These are phyloP conservation scores for Euphorbia celastroides DNA, from an alignment of 441 rosid genomes.

Conservation along the genomic window DNA sequence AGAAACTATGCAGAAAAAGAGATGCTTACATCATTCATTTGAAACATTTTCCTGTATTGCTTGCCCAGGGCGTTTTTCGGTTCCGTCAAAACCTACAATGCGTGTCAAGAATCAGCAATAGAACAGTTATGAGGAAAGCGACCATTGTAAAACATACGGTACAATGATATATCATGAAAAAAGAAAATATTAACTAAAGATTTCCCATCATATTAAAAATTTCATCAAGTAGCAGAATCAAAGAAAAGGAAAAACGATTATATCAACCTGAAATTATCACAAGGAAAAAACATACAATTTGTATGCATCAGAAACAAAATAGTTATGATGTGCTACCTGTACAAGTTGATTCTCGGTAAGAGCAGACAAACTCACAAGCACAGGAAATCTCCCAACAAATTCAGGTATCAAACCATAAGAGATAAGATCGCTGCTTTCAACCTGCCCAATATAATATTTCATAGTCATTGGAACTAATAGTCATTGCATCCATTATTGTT, in stretches of 20 bases:
- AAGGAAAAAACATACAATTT: neutral
- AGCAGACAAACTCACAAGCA: constrained; percentile 92
- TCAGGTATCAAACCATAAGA: constrained; percentile 97
- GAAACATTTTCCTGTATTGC: constrained; percentile 94
- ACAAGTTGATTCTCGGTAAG: constrained; percentile 92
- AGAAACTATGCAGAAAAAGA: constrained; percentile 6
- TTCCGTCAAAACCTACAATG: constrained; percentile 75
- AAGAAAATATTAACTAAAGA: neutral
- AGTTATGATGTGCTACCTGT: constrained; percentile 46
- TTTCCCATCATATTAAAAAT: neutral
- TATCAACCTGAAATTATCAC: neutral
- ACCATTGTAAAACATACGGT: neutral
- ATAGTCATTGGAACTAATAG: constrained; percentile 6
- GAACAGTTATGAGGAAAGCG: neutral
- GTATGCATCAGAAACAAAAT: neutral
- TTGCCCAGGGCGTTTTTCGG: constrained; percentile 95
- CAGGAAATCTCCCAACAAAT: constrained; percentile 96
- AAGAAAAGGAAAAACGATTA: neutral
- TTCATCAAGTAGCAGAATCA: neutral
- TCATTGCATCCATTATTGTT: too few species aligned
- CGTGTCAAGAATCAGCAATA: constrained; percentile 3
- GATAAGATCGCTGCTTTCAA: constrained; percentile 92
- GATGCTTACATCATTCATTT: constrained; percentile 78
- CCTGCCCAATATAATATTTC: constrained; percentile 44
- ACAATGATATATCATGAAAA: neutral